These are phyloP conservation scores for Globisporangium iwayamae DNA, from an alignment of 352 stramenopile species.

Conservation along the genomic window DNA sequence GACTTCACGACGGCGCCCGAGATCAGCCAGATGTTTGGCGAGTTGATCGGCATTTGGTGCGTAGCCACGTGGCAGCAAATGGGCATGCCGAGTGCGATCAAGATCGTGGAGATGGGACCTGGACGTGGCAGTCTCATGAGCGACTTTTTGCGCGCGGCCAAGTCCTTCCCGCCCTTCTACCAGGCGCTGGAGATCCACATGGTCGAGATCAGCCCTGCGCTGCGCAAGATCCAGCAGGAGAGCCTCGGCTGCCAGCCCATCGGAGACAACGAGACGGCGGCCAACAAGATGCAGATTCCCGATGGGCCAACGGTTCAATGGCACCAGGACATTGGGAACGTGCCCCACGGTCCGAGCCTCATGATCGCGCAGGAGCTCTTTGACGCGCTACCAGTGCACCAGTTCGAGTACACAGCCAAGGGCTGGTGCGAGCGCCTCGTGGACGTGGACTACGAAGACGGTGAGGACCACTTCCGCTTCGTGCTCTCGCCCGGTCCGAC, in stretches of 20 bases:
- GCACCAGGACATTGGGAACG: slow-evolving; percentile 84
- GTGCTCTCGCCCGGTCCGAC: slow-evolving; percentile 91
- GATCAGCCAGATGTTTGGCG: slow-evolving; percentile 93
- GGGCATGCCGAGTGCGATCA: slow-evolving; percentile 61
- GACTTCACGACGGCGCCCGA: slow-evolving; percentile 94
- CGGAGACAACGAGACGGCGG: slow-evolving; percentile 21
- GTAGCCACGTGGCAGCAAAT: slow-evolving; percentile 90
- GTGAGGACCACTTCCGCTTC: slow-evolving; percentile 89
- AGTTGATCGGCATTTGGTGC: slow-evolving; percentile 91
- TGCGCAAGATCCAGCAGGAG: slow-evolving; percentile 89
- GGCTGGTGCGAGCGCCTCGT: slow-evolving; percentile 94
- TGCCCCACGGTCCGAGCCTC: slow-evolving; percentile 78
- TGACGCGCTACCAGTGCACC: slow-evolving; percentile 93
- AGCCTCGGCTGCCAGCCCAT: slow-evolving; percentile 58
- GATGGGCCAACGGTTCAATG: slow-evolving; percentile 64
- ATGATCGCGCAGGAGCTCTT: slow-evolving; percentile 92
- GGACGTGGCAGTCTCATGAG: slow-evolving; percentile 93
- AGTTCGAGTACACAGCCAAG: slow-evolving; percentile 93
- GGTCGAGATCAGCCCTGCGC: slow-evolving; percentile 88
- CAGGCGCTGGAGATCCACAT: slow-evolving; percentile 85
- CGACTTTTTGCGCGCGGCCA: slow-evolving; percentile 89
- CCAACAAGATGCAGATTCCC: slow-evolving; percentile 48
- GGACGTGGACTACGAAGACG: slow-evolving; percentile 85
- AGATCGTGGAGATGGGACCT: slow-evolving; percentile 90
- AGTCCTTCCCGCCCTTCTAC: slow-evolving; percentile 88